These are phyloP conservation scores for Hyphodiscus hymeniophilus DNA, from an alignment of 495 filamentous ascomycete species.

Conservation along the genomic window DNA sequence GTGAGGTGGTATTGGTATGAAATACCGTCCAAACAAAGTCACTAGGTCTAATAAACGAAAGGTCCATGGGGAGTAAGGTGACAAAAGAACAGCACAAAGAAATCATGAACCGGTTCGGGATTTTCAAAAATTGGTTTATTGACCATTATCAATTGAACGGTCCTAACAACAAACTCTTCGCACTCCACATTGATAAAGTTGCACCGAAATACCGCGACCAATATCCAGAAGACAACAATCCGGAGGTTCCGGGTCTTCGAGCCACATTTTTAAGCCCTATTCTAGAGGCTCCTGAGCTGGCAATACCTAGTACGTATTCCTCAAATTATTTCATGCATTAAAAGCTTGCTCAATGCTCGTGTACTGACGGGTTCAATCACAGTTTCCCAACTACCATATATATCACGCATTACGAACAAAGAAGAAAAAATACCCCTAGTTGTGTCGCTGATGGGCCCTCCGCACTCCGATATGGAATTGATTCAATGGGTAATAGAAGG, in stretches of 20 bases:
- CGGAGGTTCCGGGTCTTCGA: not conserved
- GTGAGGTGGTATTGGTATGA: constrained; percentile 22
- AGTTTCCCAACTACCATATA: no score
- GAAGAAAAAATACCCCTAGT: no score
- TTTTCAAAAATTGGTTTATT: not conserved
- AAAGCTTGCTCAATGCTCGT: no score
- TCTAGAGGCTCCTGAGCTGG: not conserved
- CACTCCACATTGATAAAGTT: not conserved
- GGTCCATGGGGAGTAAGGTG: not conserved
- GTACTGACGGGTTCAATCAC: no score
- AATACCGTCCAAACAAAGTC: not conserved
- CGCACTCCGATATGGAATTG: no score
- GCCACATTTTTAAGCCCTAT: not conserved
- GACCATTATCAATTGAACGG: not conserved
- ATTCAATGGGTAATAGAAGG: no score
- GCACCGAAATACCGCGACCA: not conserved
- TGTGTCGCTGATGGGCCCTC: no score
- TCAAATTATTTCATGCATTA: no score
- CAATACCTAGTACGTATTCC: not conserved
- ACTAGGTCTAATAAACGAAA: not conserved
- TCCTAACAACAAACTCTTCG: not conserved
- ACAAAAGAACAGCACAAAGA: not conserved
- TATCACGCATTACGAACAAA: no score
- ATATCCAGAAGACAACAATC: not conserved
- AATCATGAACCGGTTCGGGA: not conserved